A percentile compares a stretch with the other conserved stretches of the same genome.
These are phyloP conservation scores for Sarocladiaceae sp. DNA, from an alignment of 2,329 filamentous ascomycete species.

Conservation along the genomic window DNA sequence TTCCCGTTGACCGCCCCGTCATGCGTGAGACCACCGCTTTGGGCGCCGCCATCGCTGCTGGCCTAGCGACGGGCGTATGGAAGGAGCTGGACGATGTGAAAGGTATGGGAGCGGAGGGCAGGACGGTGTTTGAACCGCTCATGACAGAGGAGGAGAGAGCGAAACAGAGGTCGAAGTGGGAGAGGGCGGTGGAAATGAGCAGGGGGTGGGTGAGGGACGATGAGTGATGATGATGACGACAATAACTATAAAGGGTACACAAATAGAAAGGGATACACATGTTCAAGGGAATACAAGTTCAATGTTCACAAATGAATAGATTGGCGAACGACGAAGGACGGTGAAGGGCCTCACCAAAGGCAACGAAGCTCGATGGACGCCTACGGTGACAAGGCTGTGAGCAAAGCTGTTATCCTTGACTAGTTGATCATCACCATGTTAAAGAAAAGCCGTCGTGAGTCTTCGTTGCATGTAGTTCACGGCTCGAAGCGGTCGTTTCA, in stretches of 20 bases:
- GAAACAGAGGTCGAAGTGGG: slow-evolving; percentile 64
- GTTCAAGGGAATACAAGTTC: no score
- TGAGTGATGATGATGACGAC: neutral
- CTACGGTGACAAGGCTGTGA: no score
- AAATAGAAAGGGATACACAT: neutral
- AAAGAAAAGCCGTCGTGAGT: no score
- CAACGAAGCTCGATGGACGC: no score
- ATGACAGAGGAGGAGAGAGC: slow-evolving; percentile 52
- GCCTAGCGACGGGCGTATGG: slow-evolving; percentile 71
- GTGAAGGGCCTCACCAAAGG: no score
- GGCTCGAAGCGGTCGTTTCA: no score
- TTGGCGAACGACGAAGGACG: no score
- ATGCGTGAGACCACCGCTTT: slow-evolving; percentile 83
- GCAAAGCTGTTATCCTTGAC: no score
- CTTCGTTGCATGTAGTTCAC: no score
- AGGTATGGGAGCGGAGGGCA: slow-evolving; percentile 62
- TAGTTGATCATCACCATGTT: no score
- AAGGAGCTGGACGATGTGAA: slow-evolving; percentile 65
- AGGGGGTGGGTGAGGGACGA: slow-evolving; percentile 54
- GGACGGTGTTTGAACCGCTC: slow-evolving; percentile 61
- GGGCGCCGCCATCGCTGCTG: slow-evolving; percentile 75
- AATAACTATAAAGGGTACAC: neutral
- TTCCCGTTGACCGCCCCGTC: slow-evolving; percentile 68
- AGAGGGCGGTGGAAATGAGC: slow-evolving; percentile 73
- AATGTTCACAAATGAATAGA: no score